phyloP scores from a whole-genome alignment of 2,329 filamentous ascomycete genomes.

The Fusarium sp. region DNA sequence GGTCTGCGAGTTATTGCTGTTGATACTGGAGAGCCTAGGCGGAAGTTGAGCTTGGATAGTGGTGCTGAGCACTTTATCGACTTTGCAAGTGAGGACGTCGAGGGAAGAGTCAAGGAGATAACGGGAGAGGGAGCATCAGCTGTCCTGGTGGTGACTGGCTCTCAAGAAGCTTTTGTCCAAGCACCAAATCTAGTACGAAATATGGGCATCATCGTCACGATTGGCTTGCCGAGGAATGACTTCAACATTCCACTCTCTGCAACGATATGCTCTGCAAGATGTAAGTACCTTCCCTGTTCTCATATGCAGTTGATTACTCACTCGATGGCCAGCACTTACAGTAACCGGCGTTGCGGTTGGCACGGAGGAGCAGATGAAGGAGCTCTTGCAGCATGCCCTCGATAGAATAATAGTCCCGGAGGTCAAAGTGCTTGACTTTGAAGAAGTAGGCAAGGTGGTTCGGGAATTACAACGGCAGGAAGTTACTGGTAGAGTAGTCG shows the following conservation, averaged over 20 bases:
- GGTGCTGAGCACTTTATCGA: slow-evolving; percentile 48
- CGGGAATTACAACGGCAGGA: slow-evolving; percentile 9
- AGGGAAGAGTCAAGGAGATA: slow-evolving; percentile 36
- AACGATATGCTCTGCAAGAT: slow-evolving; percentile 39
- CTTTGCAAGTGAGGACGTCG: slow-evolving; percentile 38
- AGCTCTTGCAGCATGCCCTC: slow-evolving; percentile 15
- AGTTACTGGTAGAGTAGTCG: slow-evolving; percentile 32
- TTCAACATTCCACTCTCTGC: slow-evolving; percentile 44
- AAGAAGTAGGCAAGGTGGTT: slow-evolving; percentile 13
- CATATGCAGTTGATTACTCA: rapidly evolving
- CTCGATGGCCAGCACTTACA: slow-evolving; percentile 10
- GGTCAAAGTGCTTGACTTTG: slow-evolving; percentile 16
- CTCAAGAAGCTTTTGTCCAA: slow-evolving; percentile 41
- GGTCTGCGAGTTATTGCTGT: slow-evolving; percentile 45
- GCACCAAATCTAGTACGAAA: slow-evolving; percentile 43
- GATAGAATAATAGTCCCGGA: slow-evolving; percentile 12
- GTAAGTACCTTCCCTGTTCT: background rate
- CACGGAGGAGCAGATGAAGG: slow-evolving; percentile 35
- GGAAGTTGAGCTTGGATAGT: slow-evolving; percentile 34
- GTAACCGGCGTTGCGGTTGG: slow-evolving; percentile 32
- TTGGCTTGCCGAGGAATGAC: slow-evolving; percentile 46
- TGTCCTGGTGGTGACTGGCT: slow-evolving; percentile 43
- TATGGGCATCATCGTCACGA: slow-evolving; percentile 42
- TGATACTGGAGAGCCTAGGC: slow-evolving; percentile 43
- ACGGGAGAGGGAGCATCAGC: slow-evolving; percentile 47